A percentile compares a stretch with the other conserved stretches of the same genome.
phyloP scores from a whole-genome alignment of 2,329 filamentous ascomycete genomes.

The Pochonia chlamydosporia region DNA sequence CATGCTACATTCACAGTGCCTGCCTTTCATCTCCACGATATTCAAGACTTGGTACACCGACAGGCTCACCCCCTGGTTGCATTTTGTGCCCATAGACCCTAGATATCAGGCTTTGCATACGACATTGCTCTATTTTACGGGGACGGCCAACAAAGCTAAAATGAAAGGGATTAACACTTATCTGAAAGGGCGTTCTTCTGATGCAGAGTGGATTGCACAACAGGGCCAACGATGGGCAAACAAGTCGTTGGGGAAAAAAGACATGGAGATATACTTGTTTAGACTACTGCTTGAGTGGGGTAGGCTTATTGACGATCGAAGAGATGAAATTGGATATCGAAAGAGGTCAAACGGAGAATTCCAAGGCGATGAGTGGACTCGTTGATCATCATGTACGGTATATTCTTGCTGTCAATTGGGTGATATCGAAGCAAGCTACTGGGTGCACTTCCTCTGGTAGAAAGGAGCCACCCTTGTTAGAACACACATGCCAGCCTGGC shows the following conservation, averaged over 20 bases:
- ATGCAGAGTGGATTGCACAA: constrained; percentile 60
- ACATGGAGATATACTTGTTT: constrained; percentile 79
- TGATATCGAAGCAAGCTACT: too few relatives aligned
- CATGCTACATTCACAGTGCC: constrained; percentile 58
- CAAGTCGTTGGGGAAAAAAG: constrained; percentile 59
- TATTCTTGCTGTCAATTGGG: too few relatives aligned
- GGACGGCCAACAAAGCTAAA: constrained; percentile 38
- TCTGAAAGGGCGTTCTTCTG: constrained; percentile 40
- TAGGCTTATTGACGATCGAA: constrained; percentile 57
- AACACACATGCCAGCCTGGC: too few relatives aligned
- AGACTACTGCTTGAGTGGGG: constrained; percentile 73
- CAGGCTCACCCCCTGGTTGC: constrained; percentile 67
- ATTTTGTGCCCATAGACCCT: constrained; percentile 73
- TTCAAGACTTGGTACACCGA: constrained; percentile 78
- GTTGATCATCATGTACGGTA: not conserved
- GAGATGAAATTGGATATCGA: constrained; percentile 38
- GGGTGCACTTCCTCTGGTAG: too few relatives aligned
- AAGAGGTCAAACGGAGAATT: constrained; percentile 22
- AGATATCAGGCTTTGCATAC: constrained; percentile 69
- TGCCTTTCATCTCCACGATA: constrained; percentile 66
- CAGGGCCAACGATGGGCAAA: constrained; percentile 60
- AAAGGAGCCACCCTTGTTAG: too few relatives aligned
- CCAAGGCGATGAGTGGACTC: constrained; percentile 23
- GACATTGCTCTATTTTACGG: constrained; percentile 68
- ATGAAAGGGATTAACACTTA: constrained; percentile 40